Evolutionary conservation across 2,329 filamentous ascomycete species (phyloP).

Genomic region (Botrytis deweyae): DNA sequence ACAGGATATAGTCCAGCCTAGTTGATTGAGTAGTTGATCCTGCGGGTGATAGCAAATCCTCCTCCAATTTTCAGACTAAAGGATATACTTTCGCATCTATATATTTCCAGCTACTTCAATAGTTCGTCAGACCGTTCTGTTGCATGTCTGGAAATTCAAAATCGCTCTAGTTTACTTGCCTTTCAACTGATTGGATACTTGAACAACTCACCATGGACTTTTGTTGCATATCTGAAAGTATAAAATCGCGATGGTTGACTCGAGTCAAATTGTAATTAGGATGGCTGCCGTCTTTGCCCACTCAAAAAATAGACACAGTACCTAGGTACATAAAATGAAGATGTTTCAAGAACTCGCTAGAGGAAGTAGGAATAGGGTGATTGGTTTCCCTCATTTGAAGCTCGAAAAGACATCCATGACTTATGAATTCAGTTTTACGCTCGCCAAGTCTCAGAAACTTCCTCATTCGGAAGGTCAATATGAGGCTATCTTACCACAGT

Average conservation of each 20-base stretch:
- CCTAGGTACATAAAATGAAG: neutral
- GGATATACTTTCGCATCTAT: neutral
- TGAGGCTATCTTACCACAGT: neutral
- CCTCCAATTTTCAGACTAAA: neutral
- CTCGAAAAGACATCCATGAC: neutral
- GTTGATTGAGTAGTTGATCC: neutral
- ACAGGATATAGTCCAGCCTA: neutral
- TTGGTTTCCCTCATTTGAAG: neutral
- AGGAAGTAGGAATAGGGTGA: neutral
- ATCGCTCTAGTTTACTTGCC: neutral
- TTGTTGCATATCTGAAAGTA: constrained; percentile 7
- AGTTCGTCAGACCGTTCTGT: neutral
- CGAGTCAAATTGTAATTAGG: neutral
- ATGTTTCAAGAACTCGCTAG: neutral
- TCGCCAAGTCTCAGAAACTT: neutral
- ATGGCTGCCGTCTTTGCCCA: neutral
- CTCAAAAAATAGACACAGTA: neutral
- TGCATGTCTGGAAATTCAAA: neutral
- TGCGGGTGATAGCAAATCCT: neutral
- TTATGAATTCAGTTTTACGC: neutral
- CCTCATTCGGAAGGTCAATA: neutral
- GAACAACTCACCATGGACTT: neutral
- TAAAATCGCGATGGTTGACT: neutral
- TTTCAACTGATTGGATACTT: neutral
- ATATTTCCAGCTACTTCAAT: neutral